Conservation (phyloP, 495 filamentous ascomycete species). For the Penicillium chermesinum region DNA sequence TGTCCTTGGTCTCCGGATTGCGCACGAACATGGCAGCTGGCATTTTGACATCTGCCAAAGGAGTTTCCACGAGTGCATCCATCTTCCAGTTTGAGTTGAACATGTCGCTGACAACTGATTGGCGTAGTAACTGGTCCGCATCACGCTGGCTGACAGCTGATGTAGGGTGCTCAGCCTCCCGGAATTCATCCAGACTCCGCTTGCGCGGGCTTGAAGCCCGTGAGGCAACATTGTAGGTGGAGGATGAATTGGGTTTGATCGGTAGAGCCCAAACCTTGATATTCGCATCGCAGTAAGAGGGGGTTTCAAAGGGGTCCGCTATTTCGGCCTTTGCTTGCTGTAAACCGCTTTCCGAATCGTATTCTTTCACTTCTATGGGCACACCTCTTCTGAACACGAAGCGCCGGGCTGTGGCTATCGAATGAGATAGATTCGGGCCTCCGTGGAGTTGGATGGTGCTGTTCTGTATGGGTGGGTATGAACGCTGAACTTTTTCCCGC, state of each 20-base stretch:
- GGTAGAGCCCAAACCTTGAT: constrained; percentile 81
- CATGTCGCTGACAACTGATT: constrained; percentile 68
- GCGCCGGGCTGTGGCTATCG: constrained; percentile 70
- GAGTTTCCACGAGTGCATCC: constrained; percentile 61
- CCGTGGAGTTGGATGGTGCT: constrained; percentile 64
- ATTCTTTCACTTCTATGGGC: constrained; percentile 63
- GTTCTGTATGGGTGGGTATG: constrained; percentile 2
- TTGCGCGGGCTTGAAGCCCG: constrained; percentile 47
- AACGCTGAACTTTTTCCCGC: constrained; percentile 10
- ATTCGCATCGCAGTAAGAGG: constrained; percentile 68
- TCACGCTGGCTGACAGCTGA: constrained; percentile 20
- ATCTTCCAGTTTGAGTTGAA: constrained; percentile 72
- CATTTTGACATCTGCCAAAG: constrained; percentile 58
- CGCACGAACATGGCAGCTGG: constrained; percentile 67
- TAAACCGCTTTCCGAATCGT: constrained; percentile 39
- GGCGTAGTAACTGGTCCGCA: constrained; percentile 46
- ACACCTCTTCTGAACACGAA: constrained; percentile 87
- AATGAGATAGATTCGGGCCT: constrained; percentile 68
- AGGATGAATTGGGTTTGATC: constrained; percentile 31
- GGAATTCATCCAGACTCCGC: constrained; percentile 56
- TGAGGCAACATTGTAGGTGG: constrained; percentile 2
- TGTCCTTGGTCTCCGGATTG: constrained; percentile 55
- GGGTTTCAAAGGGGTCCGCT: constrained; percentile 41
- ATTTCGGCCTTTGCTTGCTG: constrained; percentile 10
- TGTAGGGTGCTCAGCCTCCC: constrained; percentile 22